phyloP scores from a whole-genome alignment of 2,329 filamentous ascomycete genomes.

The Neonectria magnoliae region DNA sequence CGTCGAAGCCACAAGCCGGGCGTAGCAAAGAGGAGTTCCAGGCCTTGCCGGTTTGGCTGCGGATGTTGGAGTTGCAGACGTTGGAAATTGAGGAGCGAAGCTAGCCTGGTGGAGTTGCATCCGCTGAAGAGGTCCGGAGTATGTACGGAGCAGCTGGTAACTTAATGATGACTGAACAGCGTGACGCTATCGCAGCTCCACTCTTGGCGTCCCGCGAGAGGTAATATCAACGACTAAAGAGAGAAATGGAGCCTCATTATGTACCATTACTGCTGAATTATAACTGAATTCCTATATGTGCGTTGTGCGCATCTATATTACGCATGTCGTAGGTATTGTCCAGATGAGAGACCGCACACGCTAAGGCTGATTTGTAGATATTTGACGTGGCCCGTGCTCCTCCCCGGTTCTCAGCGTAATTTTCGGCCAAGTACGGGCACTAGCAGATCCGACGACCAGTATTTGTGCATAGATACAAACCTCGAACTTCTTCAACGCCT shows the following conservation, averaged over 20 bases:
- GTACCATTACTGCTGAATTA: not conserved
- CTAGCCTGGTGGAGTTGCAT: not conserved
- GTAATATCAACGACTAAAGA: not conserved
- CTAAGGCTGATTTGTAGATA: not conserved
- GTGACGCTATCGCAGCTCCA: not conserved
- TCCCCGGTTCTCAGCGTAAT: constrained; percentile 18
- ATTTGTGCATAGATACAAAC: constrained; percentile 8
- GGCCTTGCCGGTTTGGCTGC: no score
- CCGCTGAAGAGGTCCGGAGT: not conserved
- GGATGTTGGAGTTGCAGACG: not conserved
- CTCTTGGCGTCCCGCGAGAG: not conserved
- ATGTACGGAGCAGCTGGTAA: not conserved
- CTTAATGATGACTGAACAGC: not conserved
- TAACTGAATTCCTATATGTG: not conserved
- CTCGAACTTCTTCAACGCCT: constrained; percentile 26
- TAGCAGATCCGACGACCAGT: not conserved
- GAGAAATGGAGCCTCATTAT: not conserved
- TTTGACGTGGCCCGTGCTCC: constrained; percentile 22
- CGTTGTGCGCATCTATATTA: not conserved
- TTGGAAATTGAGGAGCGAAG: not conserved
- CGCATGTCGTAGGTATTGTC: not conserved
- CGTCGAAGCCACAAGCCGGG: not conserved
- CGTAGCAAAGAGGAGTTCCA: not conserved
- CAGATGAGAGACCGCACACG: not conserved
- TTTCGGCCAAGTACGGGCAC: constrained; percentile 23